Base-by-base conservation (phyloP, 805 yeast genomes). In the Pichia californica region DNA sequence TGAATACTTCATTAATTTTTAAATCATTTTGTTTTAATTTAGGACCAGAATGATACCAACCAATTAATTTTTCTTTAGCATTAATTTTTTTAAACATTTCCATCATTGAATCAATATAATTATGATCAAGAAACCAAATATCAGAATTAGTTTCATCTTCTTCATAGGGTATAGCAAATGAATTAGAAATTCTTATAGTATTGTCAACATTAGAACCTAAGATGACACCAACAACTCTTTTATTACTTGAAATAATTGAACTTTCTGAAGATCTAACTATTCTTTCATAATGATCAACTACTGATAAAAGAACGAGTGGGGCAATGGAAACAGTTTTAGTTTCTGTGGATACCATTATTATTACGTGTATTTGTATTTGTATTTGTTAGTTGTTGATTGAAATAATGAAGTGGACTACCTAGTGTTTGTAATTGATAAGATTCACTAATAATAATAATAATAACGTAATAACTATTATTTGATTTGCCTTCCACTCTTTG, bases 11-110 rank as follows among this genome's bases (percentile, higher is more conserved):
- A 61, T 91, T 91, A 57, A 93, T 93, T 60, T 84, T 86, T 50
- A 93, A 70, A 61, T 93, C 99, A 14, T 94, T 82, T 2, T 89
- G 76, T 55, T 79, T 81, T 52, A 94, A 74, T 62, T 88, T 88
- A 16, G 98, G 97, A 5, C 99, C 99, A 8, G 96, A 83, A 64
- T 93, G 99, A 62, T 93, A 93, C 99, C 99, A 93, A n/a, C 99
- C 99, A 60, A 93, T 81, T 38, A 93, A 73, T 61, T 80, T 86
- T 64, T 93, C 99, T 67, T 87, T 89, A 16, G 99, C 99, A 67
- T 89, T 94, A 62, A 93, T 89, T 64, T 94, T 93, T 62, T 86
- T 88, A 68, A 88, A 91, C 99, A 93, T 93, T 53, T 88, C 96
- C 51, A 88, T 83, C 99, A 93, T 93, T 43, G 85, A 78, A 59